Base-by-base conservation (phyloP, 139 green algal genomes). In the Haematococcus lacustris region DNA sequence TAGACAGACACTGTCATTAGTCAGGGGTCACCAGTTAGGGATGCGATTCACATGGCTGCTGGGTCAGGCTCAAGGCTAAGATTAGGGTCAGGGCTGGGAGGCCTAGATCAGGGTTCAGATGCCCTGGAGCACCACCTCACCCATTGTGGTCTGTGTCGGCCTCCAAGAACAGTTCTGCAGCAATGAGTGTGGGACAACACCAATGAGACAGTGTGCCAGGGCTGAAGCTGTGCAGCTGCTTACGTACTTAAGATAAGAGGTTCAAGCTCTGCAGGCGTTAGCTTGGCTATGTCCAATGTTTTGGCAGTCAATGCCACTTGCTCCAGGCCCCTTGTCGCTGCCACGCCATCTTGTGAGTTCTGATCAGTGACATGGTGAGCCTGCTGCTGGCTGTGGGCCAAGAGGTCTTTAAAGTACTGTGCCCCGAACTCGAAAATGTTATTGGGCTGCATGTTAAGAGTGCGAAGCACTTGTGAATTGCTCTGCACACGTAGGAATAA, bases 401-500 rank as follows among this genome's bases (percentile, higher is more conserved):
- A 47, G 34, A 82, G 67, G 21, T 87, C 82, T 17, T 74, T 60
- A 64, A 92, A 92, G 79, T 90, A 92, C 1, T 71, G 68, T 30
- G 88, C 84, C 0, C 86, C 88, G 68, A 90, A 93, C 51, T 88
- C 81, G 71, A 90, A 93, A 1, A 93, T 86, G 73, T 91, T 88
- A 3, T 85, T 78, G 7, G 86, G 86, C 86, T 93, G 84, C 77
- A 71, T 21, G 13, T 13, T 21, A 71, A 9, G 13, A 39, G 23
- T 66, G 28, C 60, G 60, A 38, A 66, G 60, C 21, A 38, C 23
- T 28, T 13, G 21, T 21, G 47, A 39, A 17, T 3, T 40, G 60
- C 21, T 41, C 23, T 28, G 6, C 6, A 17, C 13, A 66, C 3
- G 60, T 17, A 3, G n/a, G 21, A 21, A 5, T 38, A 38, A 17